These are phyloP conservation scores for Pichia sp. DNA, from an alignment of 1,139 yeast species.

Conservation along the genomic window DNA sequence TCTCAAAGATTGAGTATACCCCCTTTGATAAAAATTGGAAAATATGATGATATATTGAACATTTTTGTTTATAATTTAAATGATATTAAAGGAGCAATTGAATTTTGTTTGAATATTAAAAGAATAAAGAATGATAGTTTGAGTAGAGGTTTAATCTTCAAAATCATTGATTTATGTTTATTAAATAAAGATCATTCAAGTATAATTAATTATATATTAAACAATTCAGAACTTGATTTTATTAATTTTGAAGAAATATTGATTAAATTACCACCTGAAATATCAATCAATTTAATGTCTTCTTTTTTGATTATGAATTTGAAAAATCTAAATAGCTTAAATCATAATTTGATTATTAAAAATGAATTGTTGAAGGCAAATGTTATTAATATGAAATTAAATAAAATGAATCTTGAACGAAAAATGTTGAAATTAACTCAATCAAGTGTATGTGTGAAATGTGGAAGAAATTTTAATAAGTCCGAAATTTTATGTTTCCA, in stretches of 20 bases:
- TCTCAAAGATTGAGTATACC: conserved; percentile 45
- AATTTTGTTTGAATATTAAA: conserved; percentile 41
- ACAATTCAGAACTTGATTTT: conserved; percentile 41
- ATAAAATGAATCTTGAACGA: conserved; percentile 32
- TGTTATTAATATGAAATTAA: conserved; percentile 22
- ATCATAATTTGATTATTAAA: conserved; percentile 25
- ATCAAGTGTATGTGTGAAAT: conserved; percentile 49
- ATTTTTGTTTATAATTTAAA: conserved; percentile 54
- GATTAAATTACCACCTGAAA: conserved; percentile 44
- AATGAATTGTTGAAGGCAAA: conserved; percentile 35
- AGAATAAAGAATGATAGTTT: conserved; percentile 13
- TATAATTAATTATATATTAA: conserved; percentile 22
- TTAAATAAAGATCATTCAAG: conserved; percentile 12
- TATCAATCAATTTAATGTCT: conserved; percentile 41
- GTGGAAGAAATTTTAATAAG: conserved; percentile 53
- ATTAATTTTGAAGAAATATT: conserved; percentile 49
- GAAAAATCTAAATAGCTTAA: conserved; percentile 31
- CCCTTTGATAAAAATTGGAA: conserved; percentile 54
- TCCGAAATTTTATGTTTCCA: conserved; percentile 54
- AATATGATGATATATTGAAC: conserved; percentile 60
- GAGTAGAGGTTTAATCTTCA: conserved; percentile 15
- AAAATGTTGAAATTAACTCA: conserved; percentile 35
- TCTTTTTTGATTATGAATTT: conserved; percentile 45
- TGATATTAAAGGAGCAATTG: conserved; percentile 53
- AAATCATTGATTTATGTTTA: conserved; percentile 22